These are phyloP conservation scores for Chenopodium berlandieri DNA, from an alignment of 148 eudicot species.

Conservation along the genomic window DNA sequence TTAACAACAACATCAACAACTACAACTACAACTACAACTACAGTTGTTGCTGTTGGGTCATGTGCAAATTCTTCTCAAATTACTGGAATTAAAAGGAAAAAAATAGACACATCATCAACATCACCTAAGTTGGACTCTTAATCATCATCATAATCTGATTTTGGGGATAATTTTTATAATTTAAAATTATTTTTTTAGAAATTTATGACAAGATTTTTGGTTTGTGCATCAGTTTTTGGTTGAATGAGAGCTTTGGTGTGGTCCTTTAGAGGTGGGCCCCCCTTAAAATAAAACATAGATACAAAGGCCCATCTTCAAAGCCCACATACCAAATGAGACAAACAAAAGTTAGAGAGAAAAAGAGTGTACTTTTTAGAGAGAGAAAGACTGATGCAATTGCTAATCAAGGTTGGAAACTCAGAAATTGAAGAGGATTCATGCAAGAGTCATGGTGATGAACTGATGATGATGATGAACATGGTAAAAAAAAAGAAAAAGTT, in stretches of 20 bases:
- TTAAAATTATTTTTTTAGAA: background rate
- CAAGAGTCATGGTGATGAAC: slow-evolving; percentile 24
- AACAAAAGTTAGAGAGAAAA: slow-evolving; percentile 14
- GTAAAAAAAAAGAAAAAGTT: background rate
- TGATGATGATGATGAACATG: slow-evolving; percentile 22
- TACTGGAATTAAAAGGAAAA: slow-evolving; percentile 48
- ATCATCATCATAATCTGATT: background rate
- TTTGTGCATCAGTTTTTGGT: slow-evolving; percentile 27
- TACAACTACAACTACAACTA: background rate
- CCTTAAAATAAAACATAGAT: slow-evolving; percentile 9
- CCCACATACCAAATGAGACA: slow-evolving; percentile 27
- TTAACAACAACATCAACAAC: slow-evolving; percentile 11
- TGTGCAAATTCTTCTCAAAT: slow-evolving; percentile 34
- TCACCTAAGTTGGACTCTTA: slow-evolving; percentile 13
- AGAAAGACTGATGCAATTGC: slow-evolving; percentile 12
- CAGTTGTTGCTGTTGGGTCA: slow-evolving; percentile 32
- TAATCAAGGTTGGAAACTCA: slow-evolving; percentile 12
- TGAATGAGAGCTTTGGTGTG: slow-evolving; percentile 39
- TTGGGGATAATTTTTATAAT: too few relatives aligned
- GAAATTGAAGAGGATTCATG: slow-evolving; percentile 31
- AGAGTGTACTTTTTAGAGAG: slow-evolving; percentile 6
- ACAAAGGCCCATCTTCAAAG: slow-evolving; percentile 6
- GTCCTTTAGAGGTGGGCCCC: slow-evolving; percentile 21
- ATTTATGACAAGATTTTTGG: slow-evolving; percentile 13
- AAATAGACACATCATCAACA: slow-evolving; percentile 24